A percentile compares a stretch with the other conserved stretches of the same genome.
phyloP scores from a whole-genome alignment of 495 filamentous ascomycete genomes.

The Talaromyces trachyspermus region DNA sequence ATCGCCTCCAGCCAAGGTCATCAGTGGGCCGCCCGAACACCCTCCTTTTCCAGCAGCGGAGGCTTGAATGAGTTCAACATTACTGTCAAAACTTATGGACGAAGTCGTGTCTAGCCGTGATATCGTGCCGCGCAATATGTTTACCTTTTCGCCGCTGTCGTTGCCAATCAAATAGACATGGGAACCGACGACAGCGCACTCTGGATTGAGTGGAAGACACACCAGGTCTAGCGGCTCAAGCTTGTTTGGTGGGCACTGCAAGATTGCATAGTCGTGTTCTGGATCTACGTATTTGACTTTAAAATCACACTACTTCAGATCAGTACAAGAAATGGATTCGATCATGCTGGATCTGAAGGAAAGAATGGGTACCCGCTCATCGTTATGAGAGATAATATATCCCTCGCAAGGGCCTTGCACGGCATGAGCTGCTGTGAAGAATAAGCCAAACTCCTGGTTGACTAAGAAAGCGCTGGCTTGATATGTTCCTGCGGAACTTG shows the following conservation, averaged over 20 bases:
- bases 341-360: background rate
- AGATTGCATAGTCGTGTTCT: slow-evolving; percentile 6
- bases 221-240: background rate
- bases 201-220: slow-evolving; percentile 1
- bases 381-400: slow-evolving; percentile 7
- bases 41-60: slow-evolving; percentile 6
- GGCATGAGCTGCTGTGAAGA: slow-evolving; percentile 6
- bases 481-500: slow-evolving; percentile 2
- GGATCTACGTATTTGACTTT: slow-evolving; percentile 5
- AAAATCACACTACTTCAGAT: slow-evolving; percentile 5
- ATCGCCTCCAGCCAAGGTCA: slow-evolving; percentile 5
- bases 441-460: background rate
- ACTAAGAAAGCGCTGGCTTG: slow-evolving; percentile 7
- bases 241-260: background rate
- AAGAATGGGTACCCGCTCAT: background rate
- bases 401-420: slow-evolving; percentile 5
- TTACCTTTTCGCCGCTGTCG: slow-evolving; percentile 6
- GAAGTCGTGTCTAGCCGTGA: slow-evolving; percentile 2
- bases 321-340: background rate
- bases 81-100: background rate
- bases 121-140: slow-evolving; percentile 4
- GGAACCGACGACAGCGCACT: slow-evolving; percentile 1
- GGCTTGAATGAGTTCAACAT: slow-evolving; percentile 6
- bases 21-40: slow-evolving; percentile 2
- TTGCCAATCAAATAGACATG: slow-evolving; percentile 6